These are phyloP conservation scores for Hirsutella rhossiliensis DNA, from an alignment of 2,329 filamentous ascomycete genomes.

Conservation along the genomic window DNA sequence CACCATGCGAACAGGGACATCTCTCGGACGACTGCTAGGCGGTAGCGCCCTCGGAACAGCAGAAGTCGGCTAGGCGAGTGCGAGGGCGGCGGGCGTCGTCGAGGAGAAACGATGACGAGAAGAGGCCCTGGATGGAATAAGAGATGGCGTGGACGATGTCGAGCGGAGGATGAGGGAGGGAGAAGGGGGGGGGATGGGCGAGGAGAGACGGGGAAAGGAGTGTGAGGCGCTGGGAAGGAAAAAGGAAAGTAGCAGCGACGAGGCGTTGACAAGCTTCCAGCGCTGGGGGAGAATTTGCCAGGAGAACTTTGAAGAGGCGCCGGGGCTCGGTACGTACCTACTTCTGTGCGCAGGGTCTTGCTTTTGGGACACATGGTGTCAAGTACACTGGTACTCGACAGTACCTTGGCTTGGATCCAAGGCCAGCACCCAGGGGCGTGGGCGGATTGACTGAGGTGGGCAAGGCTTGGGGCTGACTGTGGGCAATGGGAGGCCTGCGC, in stretches of 20 bases:
- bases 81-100: neutral
- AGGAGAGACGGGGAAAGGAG: neutral
- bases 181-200: neutral
- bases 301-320: neutral
- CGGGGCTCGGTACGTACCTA: neutral
- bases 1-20: constrained; percentile 46
- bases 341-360: neutral
- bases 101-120: neutral
- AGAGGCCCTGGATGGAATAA: neutral
- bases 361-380: neutral
- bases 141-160: neutral
- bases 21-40: constrained; percentile 1
- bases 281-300: neutral
- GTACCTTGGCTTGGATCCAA: neutral
- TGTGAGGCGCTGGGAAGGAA: neutral
- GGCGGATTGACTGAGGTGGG: neutral
- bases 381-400: neutral
- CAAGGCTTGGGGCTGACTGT: neutral
- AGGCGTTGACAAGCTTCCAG: constrained; percentile 1
- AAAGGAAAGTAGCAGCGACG: constrained; percentile 2
- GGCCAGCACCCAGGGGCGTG: neutral
- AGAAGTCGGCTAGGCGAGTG: neutral
- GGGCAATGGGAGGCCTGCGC: neutral
- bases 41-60: neutral
- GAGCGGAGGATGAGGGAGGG: neutral